phyloP scores from a whole-genome alignment of 2,329 filamentous ascomycete genomes.

The Orbilia blumenaviensis region DNA sequence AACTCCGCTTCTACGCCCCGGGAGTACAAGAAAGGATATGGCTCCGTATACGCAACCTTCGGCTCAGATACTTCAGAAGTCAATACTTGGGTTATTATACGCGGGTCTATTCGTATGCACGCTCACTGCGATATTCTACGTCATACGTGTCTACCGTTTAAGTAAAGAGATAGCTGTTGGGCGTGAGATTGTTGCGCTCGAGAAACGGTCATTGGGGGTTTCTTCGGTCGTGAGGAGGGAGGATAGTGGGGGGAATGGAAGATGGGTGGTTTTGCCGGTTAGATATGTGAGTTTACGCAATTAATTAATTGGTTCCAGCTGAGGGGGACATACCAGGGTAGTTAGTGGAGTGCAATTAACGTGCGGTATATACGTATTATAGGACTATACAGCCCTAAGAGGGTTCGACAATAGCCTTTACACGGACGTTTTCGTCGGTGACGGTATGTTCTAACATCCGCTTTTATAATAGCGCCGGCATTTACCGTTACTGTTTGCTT shows the following conservation, averaged over 20 bases:
- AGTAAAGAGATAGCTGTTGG: not conserved
- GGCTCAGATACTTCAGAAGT: not conserved
- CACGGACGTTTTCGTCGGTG: slow-evolving; percentile 3
- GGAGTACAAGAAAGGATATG: too few relatives aligned
- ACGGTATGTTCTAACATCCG: not conserved
- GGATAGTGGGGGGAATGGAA: not conserved
- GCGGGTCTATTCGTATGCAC: not conserved
- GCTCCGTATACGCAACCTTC: not conserved
- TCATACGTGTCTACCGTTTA: not conserved
- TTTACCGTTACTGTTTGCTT: too few relatives aligned
- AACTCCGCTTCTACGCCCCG: too few relatives aligned
- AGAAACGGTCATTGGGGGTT: not conserved
- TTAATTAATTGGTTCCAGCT: too few relatives aligned
- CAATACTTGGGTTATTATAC: not conserved
- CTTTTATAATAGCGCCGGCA: too few relatives aligned
- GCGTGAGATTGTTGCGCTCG: not conserved
- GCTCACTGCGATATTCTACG: not conserved
- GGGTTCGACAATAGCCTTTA: slow-evolving; percentile 5
- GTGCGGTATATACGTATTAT: too few relatives aligned
- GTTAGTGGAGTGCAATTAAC: too few relatives aligned
- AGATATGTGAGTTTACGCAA: slow-evolving; percentile 34
- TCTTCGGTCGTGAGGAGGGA: too few relatives aligned
- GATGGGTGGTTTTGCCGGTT: slow-evolving; percentile 3
- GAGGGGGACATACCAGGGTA: too few relatives aligned
- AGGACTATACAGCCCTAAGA: not conserved